Percentiles rank a stretch among this genome's conserved stretches.
phyloP scores from a whole-genome alignment of 306 rosid species.

The Trichosanthes cucumerina region DNA sequence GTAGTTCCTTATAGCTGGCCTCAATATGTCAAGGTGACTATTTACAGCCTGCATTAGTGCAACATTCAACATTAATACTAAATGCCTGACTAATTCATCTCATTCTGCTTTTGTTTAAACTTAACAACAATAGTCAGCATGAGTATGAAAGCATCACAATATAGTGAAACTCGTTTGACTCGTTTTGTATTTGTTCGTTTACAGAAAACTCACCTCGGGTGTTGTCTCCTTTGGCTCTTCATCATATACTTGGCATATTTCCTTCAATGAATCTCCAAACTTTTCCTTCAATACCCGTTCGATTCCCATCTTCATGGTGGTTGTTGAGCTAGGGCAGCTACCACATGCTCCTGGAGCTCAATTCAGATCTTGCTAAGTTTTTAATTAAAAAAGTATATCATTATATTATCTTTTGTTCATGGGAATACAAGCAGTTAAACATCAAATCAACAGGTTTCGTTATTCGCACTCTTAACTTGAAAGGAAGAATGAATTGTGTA shows the following conservation, averaged over 20 bases:
- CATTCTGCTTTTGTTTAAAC: background rate
- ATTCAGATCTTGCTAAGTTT: background rate
- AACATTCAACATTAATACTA: background rate
- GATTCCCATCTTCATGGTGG: constrained; percentile 95
- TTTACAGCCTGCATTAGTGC: constrained; percentile 54
- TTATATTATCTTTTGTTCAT: no score
- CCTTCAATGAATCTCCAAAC: constrained; percentile 71
- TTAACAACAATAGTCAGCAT: background rate
- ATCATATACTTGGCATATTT: constrained; percentile 53
- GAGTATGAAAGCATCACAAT: constrained; percentile 5
- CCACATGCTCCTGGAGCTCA: constrained; percentile 68
- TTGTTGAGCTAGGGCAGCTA: constrained; percentile 93
- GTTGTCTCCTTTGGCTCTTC: constrained; percentile 42
- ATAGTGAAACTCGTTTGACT: background rate
- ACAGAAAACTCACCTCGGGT: constrained; percentile 35
- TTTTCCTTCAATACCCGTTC: constrained; percentile 86
- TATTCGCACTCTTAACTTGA: background rate
- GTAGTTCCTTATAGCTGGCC: constrained; percentile 82
- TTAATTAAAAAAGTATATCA: background rate
- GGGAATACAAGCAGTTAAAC: background rate
- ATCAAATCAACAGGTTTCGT: background rate
- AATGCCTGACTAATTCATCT: background rate
- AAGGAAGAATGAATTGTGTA: background rate
- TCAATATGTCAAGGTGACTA: constrained; percentile 67
- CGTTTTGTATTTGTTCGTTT: background rate